Evolutionary conservation across 805 yeast genomes (phyloP).

Genomic region (Torulaspora gathmanii): DNA sequence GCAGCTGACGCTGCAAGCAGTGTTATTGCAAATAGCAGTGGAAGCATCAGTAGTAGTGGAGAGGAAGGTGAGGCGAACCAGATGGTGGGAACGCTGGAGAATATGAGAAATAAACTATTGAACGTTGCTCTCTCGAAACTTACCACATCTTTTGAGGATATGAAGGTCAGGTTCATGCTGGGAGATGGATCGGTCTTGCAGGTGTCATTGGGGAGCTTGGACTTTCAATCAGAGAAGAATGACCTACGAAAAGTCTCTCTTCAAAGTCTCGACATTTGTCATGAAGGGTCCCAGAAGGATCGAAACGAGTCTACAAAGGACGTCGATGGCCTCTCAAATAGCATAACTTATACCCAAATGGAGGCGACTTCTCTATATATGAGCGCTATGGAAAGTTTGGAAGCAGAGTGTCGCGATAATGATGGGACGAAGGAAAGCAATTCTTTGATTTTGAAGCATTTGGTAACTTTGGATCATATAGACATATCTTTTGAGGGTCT

Average conservation of each 20-base stretch:
- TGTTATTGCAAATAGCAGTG: slow-evolving; percentile 10
- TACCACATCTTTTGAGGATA: slow-evolving; percentile 45
- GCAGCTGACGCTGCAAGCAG: slow-evolving; percentile 18
- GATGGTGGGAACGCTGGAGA: slow-evolving; percentile 40
- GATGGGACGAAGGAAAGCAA: slow-evolving; percentile 9
- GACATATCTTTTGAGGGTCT: slow-evolving; percentile 47
- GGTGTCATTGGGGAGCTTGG: slow-evolving; percentile 31
- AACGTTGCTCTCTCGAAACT: slow-evolving; percentile 63
- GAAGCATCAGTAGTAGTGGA: slow-evolving; percentile 12
- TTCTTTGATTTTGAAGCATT: slow-evolving; percentile 13
- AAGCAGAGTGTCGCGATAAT: slow-evolving; percentile 9
- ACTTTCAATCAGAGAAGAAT: slow-evolving; percentile 39
- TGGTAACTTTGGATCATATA: slow-evolving; percentile 34
- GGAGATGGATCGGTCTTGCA: slow-evolving; percentile 39
- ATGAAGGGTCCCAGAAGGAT: slow-evolving; percentile 31
- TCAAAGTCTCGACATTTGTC: slow-evolving; percentile 47
- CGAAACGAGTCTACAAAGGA: not conserved
- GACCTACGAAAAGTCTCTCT: slow-evolving; percentile 43
- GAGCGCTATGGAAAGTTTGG: slow-evolving; percentile 58
- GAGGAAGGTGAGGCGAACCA: slow-evolving; percentile 15
- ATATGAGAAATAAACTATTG: slow-evolving; percentile 58
- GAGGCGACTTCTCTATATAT: slow-evolving; percentile 70
- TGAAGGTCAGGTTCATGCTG: slow-evolving; percentile 46
- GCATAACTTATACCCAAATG: slow-evolving; percentile 61
- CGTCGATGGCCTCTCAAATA: slow-evolving; percentile 39